These are phyloP conservation scores for Septoria linicola DNA, from an alignment of 2,329 filamentous ascomycete genomes.

Conservation along the genomic window DNA sequence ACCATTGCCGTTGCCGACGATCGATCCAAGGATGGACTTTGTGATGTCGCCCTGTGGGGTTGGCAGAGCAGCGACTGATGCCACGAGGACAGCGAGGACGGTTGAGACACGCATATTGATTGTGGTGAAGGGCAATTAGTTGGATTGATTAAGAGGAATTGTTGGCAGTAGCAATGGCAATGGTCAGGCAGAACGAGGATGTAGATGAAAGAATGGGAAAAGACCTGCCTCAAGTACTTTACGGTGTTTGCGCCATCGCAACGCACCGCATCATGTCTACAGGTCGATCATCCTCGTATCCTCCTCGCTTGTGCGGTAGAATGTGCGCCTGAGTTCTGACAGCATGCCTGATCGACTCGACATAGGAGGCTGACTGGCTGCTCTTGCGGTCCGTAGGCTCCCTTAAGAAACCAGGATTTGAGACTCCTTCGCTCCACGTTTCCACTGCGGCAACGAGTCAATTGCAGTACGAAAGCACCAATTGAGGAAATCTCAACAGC, in stretches of 20 bases:
- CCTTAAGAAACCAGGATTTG: not conserved
- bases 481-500: constrained; percentile 1
- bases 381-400: not conserved
- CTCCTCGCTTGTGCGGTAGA: constrained; percentile 1
- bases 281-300: too few species aligned
- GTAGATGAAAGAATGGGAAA: too few species aligned
- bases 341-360: not conserved
- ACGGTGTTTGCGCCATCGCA: not conserved
- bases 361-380: not conserved
- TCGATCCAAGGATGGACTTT: constrained; percentile 14
- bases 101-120: constrained; percentile 7
- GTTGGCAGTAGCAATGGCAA: too few species aligned
- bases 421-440: not conserved
- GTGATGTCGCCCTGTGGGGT: not conserved
- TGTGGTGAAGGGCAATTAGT: not conserved
- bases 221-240: too few species aligned
- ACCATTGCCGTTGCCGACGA: constrained; percentile 10
- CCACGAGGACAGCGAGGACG: constrained; percentile 7
- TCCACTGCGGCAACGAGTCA: not conserved
- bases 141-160: not conserved
- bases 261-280: too few species aligned
- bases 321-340: too few species aligned
- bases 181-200: not conserved
- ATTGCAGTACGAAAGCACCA: not conserved
- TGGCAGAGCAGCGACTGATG: constrained; percentile 6